Conservation (phyloP, 495 filamentous ascomycete genomes). For the Penicillium fimorum region DNA sequence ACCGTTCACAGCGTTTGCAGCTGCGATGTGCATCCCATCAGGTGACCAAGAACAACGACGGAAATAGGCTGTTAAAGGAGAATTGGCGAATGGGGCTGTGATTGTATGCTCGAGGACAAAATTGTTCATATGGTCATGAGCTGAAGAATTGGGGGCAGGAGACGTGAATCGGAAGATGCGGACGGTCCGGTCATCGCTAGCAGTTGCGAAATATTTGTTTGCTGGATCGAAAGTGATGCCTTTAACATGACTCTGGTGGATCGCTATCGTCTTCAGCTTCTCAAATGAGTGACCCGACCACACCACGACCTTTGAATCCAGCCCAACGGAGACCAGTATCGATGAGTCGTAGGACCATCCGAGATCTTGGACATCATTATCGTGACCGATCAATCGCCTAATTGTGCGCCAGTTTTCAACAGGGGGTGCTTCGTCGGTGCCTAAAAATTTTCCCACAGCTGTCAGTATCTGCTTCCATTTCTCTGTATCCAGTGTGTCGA, state of each 20-base stretch:
- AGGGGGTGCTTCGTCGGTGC: slow-evolving; percentile 85
- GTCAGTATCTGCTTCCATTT: not conserved
- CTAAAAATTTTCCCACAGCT: slow-evolving; percentile 38
- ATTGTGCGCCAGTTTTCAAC: slow-evolving; percentile 97
- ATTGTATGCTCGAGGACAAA: slow-evolving; percentile 90
- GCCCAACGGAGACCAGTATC: slow-evolving; percentile 89
- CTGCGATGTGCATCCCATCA: slow-evolving; percentile 94
- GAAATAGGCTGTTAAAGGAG: slow-evolving; percentile 95
- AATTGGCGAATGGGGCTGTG: slow-evolving; percentile 75
- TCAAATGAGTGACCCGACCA: slow-evolving; percentile 99
- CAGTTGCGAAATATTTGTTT: slow-evolving; percentile 98
- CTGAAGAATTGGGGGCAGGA: slow-evolving; percentile 85
- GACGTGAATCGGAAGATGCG: slow-evolving; percentile 95
- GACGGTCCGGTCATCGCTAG: slow-evolving; percentile 93
- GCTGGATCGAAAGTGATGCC: slow-evolving; percentile 97
- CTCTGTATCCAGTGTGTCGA: not conserved
- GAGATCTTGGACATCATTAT: slow-evolving; percentile 97
- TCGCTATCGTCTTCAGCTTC: slow-evolving; percentile 86
- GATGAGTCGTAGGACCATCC: slow-evolving; percentile 97
- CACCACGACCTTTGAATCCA: slow-evolving; percentile 96
- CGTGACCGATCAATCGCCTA: slow-evolving; percentile 88
- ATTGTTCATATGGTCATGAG: slow-evolving; percentile 92
- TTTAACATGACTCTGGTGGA: slow-evolving; percentile 96
- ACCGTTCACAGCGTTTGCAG: slow-evolving; percentile 93
- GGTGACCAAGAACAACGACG: slow-evolving; percentile 95